These are phyloP conservation scores for Chlamydomonas incerta DNA, from an alignment of 139 green algal genomes.

Conservation along the genomic window DNA sequence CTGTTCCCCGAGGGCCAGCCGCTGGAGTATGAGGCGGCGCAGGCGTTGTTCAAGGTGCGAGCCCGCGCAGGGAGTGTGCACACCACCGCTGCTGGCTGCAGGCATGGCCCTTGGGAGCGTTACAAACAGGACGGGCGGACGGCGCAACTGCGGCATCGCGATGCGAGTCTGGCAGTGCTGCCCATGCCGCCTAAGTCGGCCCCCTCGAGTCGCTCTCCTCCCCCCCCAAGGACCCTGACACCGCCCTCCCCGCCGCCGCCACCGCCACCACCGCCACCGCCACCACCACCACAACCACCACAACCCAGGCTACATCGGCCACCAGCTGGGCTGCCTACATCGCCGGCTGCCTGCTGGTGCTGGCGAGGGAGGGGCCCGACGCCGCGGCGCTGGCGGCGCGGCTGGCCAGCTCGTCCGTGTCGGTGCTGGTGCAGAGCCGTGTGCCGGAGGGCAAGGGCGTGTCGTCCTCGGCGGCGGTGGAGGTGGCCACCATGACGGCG, in stretches of 20 bases:
- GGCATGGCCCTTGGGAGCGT: no score
- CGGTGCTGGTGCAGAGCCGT: conserved; percentile 52
- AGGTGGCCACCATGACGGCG: conserved; percentile 90
- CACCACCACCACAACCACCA: no score
- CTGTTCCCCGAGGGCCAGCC: conserved; percentile 67
- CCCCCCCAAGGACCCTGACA: no score
- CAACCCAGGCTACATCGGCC: conserved; percentile 40
- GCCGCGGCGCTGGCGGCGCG: neutral
- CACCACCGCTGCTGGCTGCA: no score
- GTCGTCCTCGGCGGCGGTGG: conserved; percentile 89
- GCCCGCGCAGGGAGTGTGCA: no score
- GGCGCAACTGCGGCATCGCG: no score
- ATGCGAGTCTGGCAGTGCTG: no score
- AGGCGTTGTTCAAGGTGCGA: conserved; percentile 68
- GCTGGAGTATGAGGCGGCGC: conserved; percentile 69
- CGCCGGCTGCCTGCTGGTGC: conserved; percentile 86
- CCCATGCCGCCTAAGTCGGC: no score
- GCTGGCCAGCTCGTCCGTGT: neutral
- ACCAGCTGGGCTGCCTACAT: conserved; percentile 92
- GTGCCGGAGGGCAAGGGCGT: conserved; percentile 96
- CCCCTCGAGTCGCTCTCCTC: no score
- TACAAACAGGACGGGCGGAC: no score
- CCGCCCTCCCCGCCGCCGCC: no score
- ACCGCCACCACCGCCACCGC: no score
- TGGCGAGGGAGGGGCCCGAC: conserved; percentile 74